A percentile compares a stretch with the other conserved stretches of the same genome.
These are phyloP conservation scores for Fagus sylvatica DNA, from an alignment of 306 rosid genomes.

Conservation along the genomic window DNA sequence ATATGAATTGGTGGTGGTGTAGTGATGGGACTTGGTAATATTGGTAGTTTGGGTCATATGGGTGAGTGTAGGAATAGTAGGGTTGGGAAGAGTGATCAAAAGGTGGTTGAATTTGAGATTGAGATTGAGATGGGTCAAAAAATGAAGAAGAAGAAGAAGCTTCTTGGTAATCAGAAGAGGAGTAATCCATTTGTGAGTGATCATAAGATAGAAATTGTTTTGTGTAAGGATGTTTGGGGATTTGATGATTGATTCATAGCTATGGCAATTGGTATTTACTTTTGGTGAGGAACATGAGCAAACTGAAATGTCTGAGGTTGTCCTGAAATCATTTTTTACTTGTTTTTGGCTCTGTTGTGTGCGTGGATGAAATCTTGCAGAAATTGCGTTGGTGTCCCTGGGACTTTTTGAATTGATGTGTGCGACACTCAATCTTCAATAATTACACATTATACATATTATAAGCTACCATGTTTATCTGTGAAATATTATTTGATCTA, in stretches of 20 bases:
- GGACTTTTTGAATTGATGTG: not conserved
- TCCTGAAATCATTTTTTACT: too few species aligned
- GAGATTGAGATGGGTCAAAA: too few species aligned
- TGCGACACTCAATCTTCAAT: too few species aligned
- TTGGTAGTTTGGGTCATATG: conserved; percentile 4
- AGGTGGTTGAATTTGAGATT: conserved; percentile 26
- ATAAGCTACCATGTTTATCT: too few species aligned
- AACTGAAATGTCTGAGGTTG: too few species aligned
- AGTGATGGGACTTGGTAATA: conserved; percentile 30
- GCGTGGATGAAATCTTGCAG: too few species aligned
- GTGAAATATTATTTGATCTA: too few species aligned
- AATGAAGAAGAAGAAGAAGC: not conserved
- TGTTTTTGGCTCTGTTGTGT: too few species aligned
- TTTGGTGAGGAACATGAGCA: too few species aligned
- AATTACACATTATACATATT: not conserved
- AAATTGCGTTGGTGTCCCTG: not conserved
- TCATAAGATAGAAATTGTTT: not conserved
- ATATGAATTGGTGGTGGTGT: conserved; percentile 1
- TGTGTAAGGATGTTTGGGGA: not conserved
- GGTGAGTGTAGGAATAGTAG: conserved; percentile 21
- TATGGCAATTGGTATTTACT: too few species aligned
- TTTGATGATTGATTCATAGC: too few species aligned
- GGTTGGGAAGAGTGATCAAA: conserved; percentile 21
- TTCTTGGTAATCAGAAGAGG: conserved; percentile 20
- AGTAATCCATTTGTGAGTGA: conserved; percentile 13